Evolutionary conservation across 2,329 filamentous ascomycete species (phyloP), one percentile per base, ranked within the genome.

Genomic region (Westerdykella sp.): DNA sequence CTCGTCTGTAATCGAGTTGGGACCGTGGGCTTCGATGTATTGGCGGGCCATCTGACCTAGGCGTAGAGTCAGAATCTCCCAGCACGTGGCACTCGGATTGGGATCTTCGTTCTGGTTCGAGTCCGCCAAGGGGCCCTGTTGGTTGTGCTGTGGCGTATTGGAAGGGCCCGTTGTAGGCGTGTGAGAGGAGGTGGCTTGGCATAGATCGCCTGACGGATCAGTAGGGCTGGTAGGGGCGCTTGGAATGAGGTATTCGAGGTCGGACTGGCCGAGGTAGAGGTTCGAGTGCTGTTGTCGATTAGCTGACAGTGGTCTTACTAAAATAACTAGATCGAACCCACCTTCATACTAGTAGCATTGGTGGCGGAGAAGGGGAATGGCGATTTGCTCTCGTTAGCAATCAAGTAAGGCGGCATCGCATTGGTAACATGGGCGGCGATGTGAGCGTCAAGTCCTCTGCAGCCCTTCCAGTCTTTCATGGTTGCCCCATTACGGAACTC

Each of bases 381-480:
- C 18, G 65, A 68, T 42, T 65, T 67, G 39, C 65, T 65, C 49
- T 76, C 73, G 30, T 71, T 68, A 21, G 70, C 71, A 35, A 76
- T 75, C 7, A 75, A 63, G 45, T 75, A 75, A 4, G 73, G 73
- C 12, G 73, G 73, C 72, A 76, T 75, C 3, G 72, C 72, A 43
- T 73, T 73, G 2, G 69, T 72, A 41, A 76, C 73, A 35, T 71
- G 68, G 4, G 70, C 65, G 6, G 72, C 72, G 10, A 75, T 67
- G 16, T 68, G 63, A 9, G 70, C 60, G 44, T 73, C 71, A 4
- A 79, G 56, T 3, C 76, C 77, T 54, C 77, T 69, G 50, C 74
- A 77, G 3, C 77, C 76, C 40, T 71, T 72, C 77, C 77, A 80
- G 31, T 75, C 66, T 22, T 65, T 65, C 75, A 80, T 79, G 23